Evolutionary conservation across 2,329 filamentous ascomycete genomes (phyloP), one percentile per base, ranked within the genome.

Genomic region (Davidsoniella australis): DNA sequence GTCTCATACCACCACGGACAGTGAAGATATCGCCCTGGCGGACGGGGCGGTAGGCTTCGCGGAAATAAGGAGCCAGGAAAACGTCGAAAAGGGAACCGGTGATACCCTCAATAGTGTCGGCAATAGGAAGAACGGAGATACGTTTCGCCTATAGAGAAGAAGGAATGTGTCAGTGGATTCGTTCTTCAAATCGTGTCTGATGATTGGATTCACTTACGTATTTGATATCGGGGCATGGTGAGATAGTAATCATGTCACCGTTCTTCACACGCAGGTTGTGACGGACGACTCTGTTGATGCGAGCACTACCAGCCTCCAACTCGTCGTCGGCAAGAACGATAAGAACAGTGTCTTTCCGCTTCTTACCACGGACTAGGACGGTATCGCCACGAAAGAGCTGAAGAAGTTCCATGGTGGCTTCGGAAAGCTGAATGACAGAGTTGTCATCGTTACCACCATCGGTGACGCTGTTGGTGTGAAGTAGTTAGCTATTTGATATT

Each of bases 371-470:
- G 51, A 98, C 89, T 53, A 96, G 75, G 49, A 98, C 93, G 57
- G 91, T 98, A 65, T 98, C 91, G 58, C 91, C 91, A 63, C 93
- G 85, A 82, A 98, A 98, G 55, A 98, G 82, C 72, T 95, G 87
- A 57, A 98, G 82, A 54, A 82, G 80, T 69, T 98, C 91, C 91
- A 98, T 98, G 58, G 91, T 96, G 68, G 91, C 88, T 74, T 95
- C 94, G 53, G 91, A 95, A 53, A 98, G 79, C 58, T 87, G 86
- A 63, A 98, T 95, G 67, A 96, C 93, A 56, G 91, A 96, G 80
- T 98, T 98, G 71, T 98, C 91, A 82, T 98, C 91, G 70, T 94
- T 98, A 20, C 85, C 78, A 66, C 91, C 88, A 77, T 98, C 93
- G 62, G 91, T 96, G 57, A 98, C 91, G 71, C 87, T 94, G 61